Base-by-base conservation (phyloP, 2,329 filamentous ascomycete genomes). In the Neodidymelliopsis sp. region DNA sequence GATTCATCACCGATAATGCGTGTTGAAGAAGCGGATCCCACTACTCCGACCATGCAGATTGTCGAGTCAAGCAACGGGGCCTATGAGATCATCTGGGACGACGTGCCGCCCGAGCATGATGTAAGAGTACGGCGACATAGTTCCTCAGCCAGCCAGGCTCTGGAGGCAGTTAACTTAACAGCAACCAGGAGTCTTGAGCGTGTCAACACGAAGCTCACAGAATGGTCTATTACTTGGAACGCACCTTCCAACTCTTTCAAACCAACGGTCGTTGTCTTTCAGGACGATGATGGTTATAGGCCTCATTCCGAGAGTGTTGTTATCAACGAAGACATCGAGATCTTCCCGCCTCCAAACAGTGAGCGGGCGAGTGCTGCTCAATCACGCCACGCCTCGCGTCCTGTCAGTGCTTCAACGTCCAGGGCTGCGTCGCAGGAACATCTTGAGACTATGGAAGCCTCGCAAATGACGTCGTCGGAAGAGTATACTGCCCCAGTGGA, bases 41-140 rank as follows among this genome's bases (percentile, higher is more conserved):
- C 57, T n/a, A 71, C 63, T 3, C 65, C 69, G 0, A 71, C 63
- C 2, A 71, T 67, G 60, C 69, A 72, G 18, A 58, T 66, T 6
- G 61, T 67, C 3, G 62, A 72, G 25, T 67, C 69, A 1, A 54
- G 51, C 2, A 62, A 47, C 34, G 59, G 60, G 3, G 57, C 50
- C 24, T 70, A 70, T 35, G 62, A 67, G 38, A 51, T 71, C 1
- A 40, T 71, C n/a, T 71, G 69, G 67, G 62, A 69, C 15, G 61
- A 70, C 22, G 39, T 66, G 2, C 53, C 56, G 8, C 13, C 41
- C 8, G 57, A 64, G 12, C 40, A 58, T 11, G 46, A 24, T 9
- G 34, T 29, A 7, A 43, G 37, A 6, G 10, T 9, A 7, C 36
- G 30, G 16, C 45, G 59, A 48, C 57, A 57, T n/a, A 56, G 52